These are phyloP conservation scores for Linnemannia schmuckeri DNA, from an alignment of 192 early-diverging fungal species.

Conservation along the genomic window DNA sequence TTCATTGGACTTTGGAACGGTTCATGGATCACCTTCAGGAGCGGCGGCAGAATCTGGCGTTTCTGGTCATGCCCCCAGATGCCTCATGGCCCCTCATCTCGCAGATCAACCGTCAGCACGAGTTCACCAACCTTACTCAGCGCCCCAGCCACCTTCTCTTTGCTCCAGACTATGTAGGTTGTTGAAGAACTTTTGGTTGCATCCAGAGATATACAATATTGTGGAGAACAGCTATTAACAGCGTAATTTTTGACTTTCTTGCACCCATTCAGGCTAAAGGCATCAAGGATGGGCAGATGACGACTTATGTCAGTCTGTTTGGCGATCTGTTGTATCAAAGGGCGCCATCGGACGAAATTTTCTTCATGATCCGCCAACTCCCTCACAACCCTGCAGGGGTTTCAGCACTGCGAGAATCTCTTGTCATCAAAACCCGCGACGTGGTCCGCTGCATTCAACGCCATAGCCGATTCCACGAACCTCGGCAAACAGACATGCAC, in stretches of 20 bases:
- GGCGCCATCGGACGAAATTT: conserved; percentile 79
- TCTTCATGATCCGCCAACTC: conserved; percentile 61
- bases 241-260: conserved; percentile 4
- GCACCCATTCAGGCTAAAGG: conserved; percentile 64
- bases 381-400: conserved; percentile 57
- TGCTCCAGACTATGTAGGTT: conserved; percentile 61
- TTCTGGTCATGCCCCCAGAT: conserved; percentile 74
- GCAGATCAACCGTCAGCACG: conserved; percentile 71
- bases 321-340: conserved; percentile 80
- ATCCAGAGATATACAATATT: neutral
- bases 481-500: conserved; percentile 41
- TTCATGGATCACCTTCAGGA: conserved; percentile 68
- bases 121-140: conserved; percentile 63
- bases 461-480: conserved; percentile 67
- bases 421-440: conserved; percentile 64
- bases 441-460: conserved; percentile 68
- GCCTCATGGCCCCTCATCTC: conserved; percentile 85
- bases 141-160: conserved; percentile 63
- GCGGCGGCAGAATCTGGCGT: conserved; percentile 62
- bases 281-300: conserved; percentile 70
- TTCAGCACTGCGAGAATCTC: conserved; percentile 61
- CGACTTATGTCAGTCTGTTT: conserved; percentile 74
- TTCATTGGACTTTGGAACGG: conserved; percentile 73
- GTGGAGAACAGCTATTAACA: neutral
- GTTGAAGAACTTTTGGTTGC: neutral